A percentile compares a stretch with the other conserved stretches of the same genome.
Evolutionary conservation across 106 monocot genomes (phyloP).

Genomic region (Dioscorea dumetorum): DNA sequence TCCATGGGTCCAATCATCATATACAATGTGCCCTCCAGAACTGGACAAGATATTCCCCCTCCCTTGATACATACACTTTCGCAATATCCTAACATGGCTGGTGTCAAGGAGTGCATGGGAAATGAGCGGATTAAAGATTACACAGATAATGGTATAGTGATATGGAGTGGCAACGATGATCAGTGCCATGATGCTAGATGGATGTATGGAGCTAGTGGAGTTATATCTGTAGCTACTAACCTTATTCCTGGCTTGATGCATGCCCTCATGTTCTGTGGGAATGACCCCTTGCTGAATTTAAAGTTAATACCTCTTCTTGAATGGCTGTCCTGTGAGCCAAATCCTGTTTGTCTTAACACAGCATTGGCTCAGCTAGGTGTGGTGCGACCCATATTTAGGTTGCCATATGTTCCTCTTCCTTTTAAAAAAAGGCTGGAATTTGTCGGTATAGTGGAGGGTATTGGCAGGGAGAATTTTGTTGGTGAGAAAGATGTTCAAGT

Average conservation of each 20-base stretch:
- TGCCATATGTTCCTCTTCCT: constrained; percentile 82
- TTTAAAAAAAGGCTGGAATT: constrained; percentile 58
- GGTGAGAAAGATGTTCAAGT: constrained; percentile 57
- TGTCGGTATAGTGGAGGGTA: constrained; percentile 60
- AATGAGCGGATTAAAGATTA: constrained; percentile 61
- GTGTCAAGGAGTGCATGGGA: constrained; percentile 85
- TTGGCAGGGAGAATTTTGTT: constrained; percentile 79
- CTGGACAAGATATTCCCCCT: constrained; percentile 83
- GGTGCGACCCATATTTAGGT: constrained; percentile 58
- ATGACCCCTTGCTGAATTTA: constrained; percentile 39
- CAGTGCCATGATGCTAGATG: constrained; percentile 85
- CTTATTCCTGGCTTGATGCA: constrained; percentile 71
- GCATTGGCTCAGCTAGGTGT: constrained; percentile 84
- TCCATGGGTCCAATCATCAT: constrained; percentile 90
- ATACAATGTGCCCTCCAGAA: constrained; percentile 83
- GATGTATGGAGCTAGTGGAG: constrained; percentile 68
- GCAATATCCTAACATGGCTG: constrained; percentile 52
- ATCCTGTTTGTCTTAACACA: constrained; percentile 77
- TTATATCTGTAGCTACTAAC: constrained; percentile 86
- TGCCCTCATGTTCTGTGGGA: constrained; percentile 69
- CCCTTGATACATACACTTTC: constrained; percentile 39
- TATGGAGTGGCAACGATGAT: constrained; percentile 83
- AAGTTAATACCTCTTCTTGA: constrained; percentile 64
- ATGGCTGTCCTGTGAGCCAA: constrained; percentile 79
- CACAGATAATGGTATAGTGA: constrained; percentile 39